Evolutionary conservation across 768 basidiomycete species (phyloP).

Genomic region (Hydnum rufescens): DNA sequence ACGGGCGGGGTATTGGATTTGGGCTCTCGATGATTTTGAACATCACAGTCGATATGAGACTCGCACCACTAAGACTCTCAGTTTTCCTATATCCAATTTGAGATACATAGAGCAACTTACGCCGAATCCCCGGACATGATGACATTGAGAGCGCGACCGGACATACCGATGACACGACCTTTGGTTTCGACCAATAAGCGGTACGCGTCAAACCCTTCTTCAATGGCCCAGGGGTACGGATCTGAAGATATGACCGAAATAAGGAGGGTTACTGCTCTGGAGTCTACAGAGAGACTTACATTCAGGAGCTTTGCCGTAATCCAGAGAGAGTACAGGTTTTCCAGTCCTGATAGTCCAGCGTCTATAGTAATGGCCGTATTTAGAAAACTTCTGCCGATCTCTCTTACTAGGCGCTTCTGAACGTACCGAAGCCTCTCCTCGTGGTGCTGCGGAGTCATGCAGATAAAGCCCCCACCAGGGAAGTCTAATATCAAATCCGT

Average conservation of each 20-base stretch:
- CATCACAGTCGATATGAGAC: constrained; percentile 67
- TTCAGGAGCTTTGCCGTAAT: constrained; percentile 32
- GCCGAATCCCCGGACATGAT: constrained; percentile 91
- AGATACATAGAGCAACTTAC: constrained; percentile 39
- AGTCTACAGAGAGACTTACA: not conserved
- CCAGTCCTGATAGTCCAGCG: constrained; percentile 32
- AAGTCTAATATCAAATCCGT: constrained; percentile 80
- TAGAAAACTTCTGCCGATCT: too few species aligned
- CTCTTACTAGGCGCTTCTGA: constrained; percentile 55
- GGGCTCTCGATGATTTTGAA: constrained; percentile 59
- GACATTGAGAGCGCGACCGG: constrained; percentile 55
- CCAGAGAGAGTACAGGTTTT: not conserved
- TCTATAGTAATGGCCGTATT: constrained; percentile 76
- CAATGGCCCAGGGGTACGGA: constrained; percentile 91
- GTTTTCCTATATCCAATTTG: not conserved
- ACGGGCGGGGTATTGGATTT: constrained; percentile 48
- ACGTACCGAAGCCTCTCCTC: constrained; percentile 81
- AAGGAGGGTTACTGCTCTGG: not conserved
- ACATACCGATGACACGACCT: constrained; percentile 72
- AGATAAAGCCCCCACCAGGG: constrained; percentile 92
- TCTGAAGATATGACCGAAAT: constrained; percentile 26
- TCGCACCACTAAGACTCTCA: constrained; percentile 47
- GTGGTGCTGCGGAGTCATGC: constrained; percentile 91
- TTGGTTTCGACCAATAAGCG: constrained; percentile 58
- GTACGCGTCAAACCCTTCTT: constrained; percentile 88